Conservation (phyloP, 352 stramenopile genomes). For the Pythium aphanidermatum region DNA sequence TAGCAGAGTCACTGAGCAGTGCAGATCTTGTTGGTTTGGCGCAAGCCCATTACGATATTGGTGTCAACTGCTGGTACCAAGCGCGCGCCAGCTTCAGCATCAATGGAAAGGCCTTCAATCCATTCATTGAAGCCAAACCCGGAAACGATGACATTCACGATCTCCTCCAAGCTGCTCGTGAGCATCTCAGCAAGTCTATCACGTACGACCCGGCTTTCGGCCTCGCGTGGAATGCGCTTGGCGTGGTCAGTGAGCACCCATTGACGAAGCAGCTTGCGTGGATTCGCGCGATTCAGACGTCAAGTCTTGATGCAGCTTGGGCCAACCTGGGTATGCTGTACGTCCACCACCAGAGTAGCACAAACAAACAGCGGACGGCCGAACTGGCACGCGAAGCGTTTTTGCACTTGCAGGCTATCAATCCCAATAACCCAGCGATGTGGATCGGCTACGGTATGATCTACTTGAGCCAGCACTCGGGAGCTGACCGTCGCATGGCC, state of each 20-base stretch:
- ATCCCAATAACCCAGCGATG: slow-evolving; percentile 76
- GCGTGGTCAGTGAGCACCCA: slow-evolving; percentile 44
- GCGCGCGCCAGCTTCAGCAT: slow-evolving; percentile 39
- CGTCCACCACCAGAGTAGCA: slow-evolving; percentile 22
- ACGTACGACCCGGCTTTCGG: slow-evolving; percentile 35
- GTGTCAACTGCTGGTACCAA: slow-evolving; percentile 76
- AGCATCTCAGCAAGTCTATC: slow-evolving; percentile 20
- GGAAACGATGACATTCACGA: slow-evolving; percentile 2
- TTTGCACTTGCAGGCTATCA: slow-evolving; percentile 77
- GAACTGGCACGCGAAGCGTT: slow-evolving; percentile 69
- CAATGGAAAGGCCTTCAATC: slow-evolving; percentile 25
- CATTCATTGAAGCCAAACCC: slow-evolving; percentile 26
- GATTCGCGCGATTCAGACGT: slow-evolving; percentile 57
- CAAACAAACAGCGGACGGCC: slow-evolving; percentile 6
- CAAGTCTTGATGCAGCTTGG: slow-evolving; percentile 63
- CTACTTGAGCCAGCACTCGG: slow-evolving; percentile 33
- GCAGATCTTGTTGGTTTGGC: slow-evolving; percentile 13
- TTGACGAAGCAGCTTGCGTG: slow-evolving; percentile 80
- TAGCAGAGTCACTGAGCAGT: slow-evolving; percentile 17
- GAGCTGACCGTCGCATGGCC: slow-evolving; percentile 36
- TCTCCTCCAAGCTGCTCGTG: slow-evolving; percentile 36
- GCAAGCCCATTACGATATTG: slow-evolving; percentile 62
- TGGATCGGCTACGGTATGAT: slow-evolving; percentile 86
- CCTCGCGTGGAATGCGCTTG: slow-evolving; percentile 76
- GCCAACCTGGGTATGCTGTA: slow-evolving; percentile 86